Percentiles rank a stretch among this genome's conserved stretches.
phyloP scores from a whole-genome alignment of 1,284 basidiomycete species.

The Schizophyllum commune region DNA sequence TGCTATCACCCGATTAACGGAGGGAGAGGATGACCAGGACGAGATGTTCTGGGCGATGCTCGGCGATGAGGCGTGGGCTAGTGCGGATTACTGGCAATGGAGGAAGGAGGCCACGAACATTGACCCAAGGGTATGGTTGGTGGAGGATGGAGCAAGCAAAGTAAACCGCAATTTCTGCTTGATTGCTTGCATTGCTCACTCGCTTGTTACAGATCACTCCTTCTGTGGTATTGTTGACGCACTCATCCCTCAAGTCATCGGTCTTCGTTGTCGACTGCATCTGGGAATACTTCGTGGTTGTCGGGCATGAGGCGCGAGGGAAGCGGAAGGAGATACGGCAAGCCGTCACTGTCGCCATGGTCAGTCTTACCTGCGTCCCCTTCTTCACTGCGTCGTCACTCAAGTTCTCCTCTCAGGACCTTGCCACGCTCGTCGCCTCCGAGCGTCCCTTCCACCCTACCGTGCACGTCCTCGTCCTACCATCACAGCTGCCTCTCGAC shows the following conservation, averaged over 20 bases:
- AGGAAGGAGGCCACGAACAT: conserved; percentile 27
- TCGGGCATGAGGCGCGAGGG: conserved; percentile 56
- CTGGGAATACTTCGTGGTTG: conserved; percentile 72
- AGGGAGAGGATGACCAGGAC: conserved; percentile 53
- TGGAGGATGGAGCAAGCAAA: conserved; percentile 27
- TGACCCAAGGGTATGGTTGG: conserved; percentile 49
- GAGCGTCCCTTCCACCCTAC: conserved; percentile 60
- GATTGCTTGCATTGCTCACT: not conserved
- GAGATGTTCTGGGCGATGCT: conserved; percentile 81
- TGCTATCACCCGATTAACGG: conserved; percentile 42
- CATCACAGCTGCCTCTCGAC: conserved; percentile 64
- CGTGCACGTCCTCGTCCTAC: conserved; percentile 63
- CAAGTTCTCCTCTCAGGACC: conserved; percentile 30
- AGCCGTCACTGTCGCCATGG: conserved; percentile 49
- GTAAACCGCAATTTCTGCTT: not conserved
- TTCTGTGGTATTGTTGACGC: conserved; percentile 25
- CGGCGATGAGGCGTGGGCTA: conserved; percentile 63
- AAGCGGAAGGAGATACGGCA: conserved; percentile 51
- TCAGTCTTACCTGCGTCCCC: conserved; percentile 20
- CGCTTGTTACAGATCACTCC: conserved; percentile 19
- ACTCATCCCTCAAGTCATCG: conserved; percentile 23
- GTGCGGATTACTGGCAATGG: conserved; percentile 76
- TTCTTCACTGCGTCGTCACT: conserved; percentile 2
- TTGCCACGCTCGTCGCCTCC: conserved; percentile 40
- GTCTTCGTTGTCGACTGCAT: conserved; percentile 64